Conservation (phyloP, 345 rosid species). For the Noccaea bulbosa region DNA sequence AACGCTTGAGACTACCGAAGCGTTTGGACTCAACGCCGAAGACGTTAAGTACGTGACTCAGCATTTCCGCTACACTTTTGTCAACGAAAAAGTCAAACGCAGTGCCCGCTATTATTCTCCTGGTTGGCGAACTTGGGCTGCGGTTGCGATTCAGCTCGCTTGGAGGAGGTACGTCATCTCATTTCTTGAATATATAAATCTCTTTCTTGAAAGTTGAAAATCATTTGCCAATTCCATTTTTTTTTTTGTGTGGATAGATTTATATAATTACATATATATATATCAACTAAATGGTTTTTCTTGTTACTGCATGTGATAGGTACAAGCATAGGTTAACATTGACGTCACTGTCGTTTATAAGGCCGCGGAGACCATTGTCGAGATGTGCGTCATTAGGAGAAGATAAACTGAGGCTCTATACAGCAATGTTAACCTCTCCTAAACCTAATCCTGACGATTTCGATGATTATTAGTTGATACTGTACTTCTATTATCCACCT, state of each 20-base stretch:
- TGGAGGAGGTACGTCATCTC: slow-evolving; percentile 63
- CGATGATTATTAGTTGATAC: slow-evolving; percentile 53
- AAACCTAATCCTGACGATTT: slow-evolving; percentile 95
- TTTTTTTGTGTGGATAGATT: background rate
- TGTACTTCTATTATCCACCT: slow-evolving; percentile 20
- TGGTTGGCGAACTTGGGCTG: slow-evolving; percentile 98
- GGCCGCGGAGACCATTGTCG: slow-evolving; percentile 90
- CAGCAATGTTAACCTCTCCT: slow-evolving; percentile 91
- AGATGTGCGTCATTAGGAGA: slow-evolving; percentile 87
- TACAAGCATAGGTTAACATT: slow-evolving; percentile 81
- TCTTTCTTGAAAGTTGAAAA: background rate
- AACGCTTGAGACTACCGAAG: slow-evolving; percentile 93
- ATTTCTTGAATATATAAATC: slow-evolving; percentile 2
- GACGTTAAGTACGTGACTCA: slow-evolving; percentile 94
- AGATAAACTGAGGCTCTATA: slow-evolving; percentile 84
- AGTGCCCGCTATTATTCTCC: slow-evolving; percentile 96
- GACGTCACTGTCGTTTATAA: slow-evolving; percentile 78
- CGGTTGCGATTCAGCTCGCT: slow-evolving; percentile 94
- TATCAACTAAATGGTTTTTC: background rate
- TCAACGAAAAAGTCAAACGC: slow-evolving; percentile 84
- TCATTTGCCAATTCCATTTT: background rate
- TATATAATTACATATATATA: too few species aligned
- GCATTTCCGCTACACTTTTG: slow-evolving; percentile 95
- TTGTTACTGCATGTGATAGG: slow-evolving; percentile 28
- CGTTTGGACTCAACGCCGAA: slow-evolving; percentile 86